A percentile compares a stretch with the other conserved stretches of the same genome.
These are phyloP conservation scores for Balansia obtecta DNA, from an alignment of 2,329 filamentous ascomycete genomes.

Conservation along the genomic window DNA sequence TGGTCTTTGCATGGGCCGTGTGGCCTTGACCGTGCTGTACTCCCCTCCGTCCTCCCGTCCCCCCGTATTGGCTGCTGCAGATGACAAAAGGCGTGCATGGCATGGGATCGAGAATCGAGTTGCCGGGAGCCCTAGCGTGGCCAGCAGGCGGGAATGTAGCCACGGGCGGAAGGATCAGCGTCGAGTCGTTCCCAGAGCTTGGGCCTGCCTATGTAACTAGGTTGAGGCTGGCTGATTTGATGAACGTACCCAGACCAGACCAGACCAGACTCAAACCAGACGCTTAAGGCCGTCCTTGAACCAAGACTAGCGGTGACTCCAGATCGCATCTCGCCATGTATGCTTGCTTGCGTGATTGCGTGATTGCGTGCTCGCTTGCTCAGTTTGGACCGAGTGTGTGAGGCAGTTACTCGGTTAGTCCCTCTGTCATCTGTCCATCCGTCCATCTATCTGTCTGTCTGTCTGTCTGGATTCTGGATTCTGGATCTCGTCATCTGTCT, in stretches of 20 bases:
- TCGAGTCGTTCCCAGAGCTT: constrained; percentile 24
- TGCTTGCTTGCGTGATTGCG: too few relatives aligned
- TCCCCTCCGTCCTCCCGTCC: too few relatives aligned
- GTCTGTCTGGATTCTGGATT: too few relatives aligned
- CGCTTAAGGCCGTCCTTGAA: background rate
- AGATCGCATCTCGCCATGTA: too few relatives aligned
- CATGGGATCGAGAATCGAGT: background rate
- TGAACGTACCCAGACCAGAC: background rate
- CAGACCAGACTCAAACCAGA: too few relatives aligned
- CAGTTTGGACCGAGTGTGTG: background rate
- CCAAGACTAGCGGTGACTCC: background rate
- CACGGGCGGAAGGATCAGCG: constrained; percentile 24
- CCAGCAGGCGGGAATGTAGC: constrained; percentile 21
- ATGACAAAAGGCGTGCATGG: constrained; percentile 1
- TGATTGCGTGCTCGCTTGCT: background rate
- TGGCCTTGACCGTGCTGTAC: too few relatives aligned
- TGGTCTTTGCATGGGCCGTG: too few relatives aligned
- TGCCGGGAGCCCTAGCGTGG: background rate
- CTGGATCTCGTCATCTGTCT: too few relatives aligned
- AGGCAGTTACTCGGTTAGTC: too few relatives aligned
- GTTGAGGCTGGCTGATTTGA: constrained; percentile 2
- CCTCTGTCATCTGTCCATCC: too few relatives aligned
- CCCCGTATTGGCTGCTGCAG: too few relatives aligned
- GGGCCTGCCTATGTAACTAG: background rate
- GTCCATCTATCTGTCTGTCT: too few relatives aligned